These are phyloP conservation scores for Sporobolomyces pararoseus DNA, from an alignment of 768 basidiomycete genomes.

Conservation along the genomic window DNA sequence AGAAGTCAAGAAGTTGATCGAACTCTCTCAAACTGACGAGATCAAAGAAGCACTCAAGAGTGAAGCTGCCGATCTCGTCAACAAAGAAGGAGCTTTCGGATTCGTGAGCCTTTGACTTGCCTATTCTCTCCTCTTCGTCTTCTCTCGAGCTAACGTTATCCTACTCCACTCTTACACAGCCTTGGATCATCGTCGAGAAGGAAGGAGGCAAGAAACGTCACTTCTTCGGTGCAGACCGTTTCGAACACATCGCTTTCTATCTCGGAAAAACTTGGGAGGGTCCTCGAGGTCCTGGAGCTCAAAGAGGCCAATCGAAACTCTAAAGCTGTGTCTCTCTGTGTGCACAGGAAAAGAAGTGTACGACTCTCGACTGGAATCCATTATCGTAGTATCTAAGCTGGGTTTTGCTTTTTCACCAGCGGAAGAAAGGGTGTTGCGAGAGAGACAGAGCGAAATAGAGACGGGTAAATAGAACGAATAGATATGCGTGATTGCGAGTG, in stretches of 20 bases:
- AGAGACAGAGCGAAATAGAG: too few relatives aligned
- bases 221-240: slow-evolving; percentile 39
- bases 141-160: neutral
- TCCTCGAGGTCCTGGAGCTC: neutral
- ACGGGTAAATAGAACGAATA: too few relatives aligned
- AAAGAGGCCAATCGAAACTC: slow-evolving; percentile 8
- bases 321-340: too few relatives aligned
- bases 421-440: too few relatives aligned
- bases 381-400: too few relatives aligned
- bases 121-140: neutral
- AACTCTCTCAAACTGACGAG: neutral
- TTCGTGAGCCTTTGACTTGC: slow-evolving; percentile 20
- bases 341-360: too few relatives aligned
- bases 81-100: slow-evolving; percentile 25
- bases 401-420: too few relatives aligned
- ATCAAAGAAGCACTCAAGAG: slow-evolving; percentile 30
- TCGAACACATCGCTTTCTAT: slow-evolving; percentile 37
- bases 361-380: too few relatives aligned
- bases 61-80: slow-evolving; percentile 17
- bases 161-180: too few relatives aligned
- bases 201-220: slow-evolving; percentile 14
- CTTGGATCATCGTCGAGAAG: slow-evolving; percentile 36
- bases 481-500: too few relatives aligned
- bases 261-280: slow-evolving; percentile 37
- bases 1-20: slow-evolving; percentile 1